Evolutionary conservation across 805 yeast genomes (phyloP).

Genomic region (Kodamaea lidongshanica): DNA sequence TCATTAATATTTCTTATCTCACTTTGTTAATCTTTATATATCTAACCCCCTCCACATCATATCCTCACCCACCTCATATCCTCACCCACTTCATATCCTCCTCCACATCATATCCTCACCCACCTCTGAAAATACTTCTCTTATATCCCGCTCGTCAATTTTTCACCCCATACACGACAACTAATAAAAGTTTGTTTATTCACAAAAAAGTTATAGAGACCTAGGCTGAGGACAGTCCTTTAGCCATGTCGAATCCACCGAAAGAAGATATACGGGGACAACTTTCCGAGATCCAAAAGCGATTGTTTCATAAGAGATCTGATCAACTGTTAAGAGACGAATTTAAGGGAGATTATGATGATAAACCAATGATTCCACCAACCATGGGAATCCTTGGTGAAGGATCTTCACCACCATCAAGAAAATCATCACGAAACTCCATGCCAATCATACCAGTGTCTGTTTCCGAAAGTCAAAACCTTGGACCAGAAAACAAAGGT

Average conservation of each 20-base stretch:
- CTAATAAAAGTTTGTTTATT: too few relatives aligned
- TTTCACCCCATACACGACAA: too few relatives aligned
- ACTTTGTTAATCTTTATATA: too few relatives aligned
- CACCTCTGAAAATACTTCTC: too few relatives aligned
- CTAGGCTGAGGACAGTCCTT: not conserved
- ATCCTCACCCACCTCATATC: too few relatives aligned
- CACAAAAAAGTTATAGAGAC: not conserved
- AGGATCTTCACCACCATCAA: slow-evolving; percentile 2
- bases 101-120: too few relatives aligned
- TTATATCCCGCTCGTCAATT: too few relatives aligned
- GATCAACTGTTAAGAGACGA: slow-evolving; percentile 8
- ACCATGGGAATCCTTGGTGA: too few relatives aligned
- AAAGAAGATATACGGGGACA: slow-evolving; percentile 23
- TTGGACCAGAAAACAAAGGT: slow-evolving; percentile 42
- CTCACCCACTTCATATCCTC: too few relatives aligned
- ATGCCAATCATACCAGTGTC: slow-evolving; percentile 7
- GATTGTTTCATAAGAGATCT: slow-evolving; percentile 22
- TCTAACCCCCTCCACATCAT: too few relatives aligned
- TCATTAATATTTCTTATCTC: too few relatives aligned
- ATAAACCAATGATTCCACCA: not conserved
- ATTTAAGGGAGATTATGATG: too few relatives aligned
- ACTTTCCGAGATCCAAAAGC: slow-evolving; percentile 37
- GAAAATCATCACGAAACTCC: slow-evolving; percentile 4
- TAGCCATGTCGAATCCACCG: slow-evolving; percentile 7
- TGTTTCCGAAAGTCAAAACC: slow-evolving; percentile 16